Base-by-base conservation (phyloP, 768 basidiomycete genomes). In the Suillus discolor region DNA sequence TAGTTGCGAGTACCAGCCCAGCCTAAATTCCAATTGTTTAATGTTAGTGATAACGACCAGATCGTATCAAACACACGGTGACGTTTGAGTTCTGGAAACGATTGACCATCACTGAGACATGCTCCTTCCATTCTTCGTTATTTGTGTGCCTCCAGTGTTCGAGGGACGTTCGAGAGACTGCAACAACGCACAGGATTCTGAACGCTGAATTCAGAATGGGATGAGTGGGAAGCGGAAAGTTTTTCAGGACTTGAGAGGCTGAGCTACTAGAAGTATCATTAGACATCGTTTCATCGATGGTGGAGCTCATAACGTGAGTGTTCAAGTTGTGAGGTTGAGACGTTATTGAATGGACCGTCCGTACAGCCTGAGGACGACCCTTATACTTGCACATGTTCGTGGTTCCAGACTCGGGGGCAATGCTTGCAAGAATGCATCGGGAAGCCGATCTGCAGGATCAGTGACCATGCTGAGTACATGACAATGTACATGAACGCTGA, bases 1-100 rank as follows among this genome's bases (percentile, higher is more conserved):
- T 20, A 20, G 59, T 60, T 60, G 59, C 41, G 18, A 60, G 59
- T 60, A 60, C 18, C 18, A 60, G 41, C 18, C 59, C 59, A 4
- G 59, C 59, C 59, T 60, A 60, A 41, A 60, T 25, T 11, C 15
- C 18, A 20, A 42, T 20, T 13, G 41, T 42, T 42, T 18, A 42
- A 13, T 3, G 4, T 42, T 28, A 12, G 6, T 7, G 1, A 20
- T 28, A 28, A 42, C 20, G 18, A 42, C 9, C 11, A 13, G 9
- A 16, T 12, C 1, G 18, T 20, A 28, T 59, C 41, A 60, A 28
- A 28, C 59, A 6, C 20, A 60, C 59, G 28, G 41, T 60, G 18
- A 60, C 3, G 7, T 60, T 42, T 20, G 59, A 42, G 39, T 60
- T 20, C 16, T 60, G 39, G 59, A 41, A 60, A 20, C 39, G 59